phyloP scores from a whole-genome alignment of 768 basidiomycete genomes.

The Brasilioporus rufonigricans region DNA sequence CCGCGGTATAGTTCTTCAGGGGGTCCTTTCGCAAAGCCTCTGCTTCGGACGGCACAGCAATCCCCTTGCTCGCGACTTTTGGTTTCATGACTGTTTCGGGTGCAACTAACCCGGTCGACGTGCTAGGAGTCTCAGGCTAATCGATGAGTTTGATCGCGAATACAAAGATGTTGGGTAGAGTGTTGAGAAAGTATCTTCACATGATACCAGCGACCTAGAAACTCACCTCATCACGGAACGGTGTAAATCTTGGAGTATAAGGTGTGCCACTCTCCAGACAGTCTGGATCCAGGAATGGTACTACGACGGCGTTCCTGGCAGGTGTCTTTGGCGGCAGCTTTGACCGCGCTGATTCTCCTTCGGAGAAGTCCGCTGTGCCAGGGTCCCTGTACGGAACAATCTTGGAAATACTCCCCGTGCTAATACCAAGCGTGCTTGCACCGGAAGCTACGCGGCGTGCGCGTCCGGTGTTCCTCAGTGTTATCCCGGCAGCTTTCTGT shows the following conservation, averaged over 20 bases:
- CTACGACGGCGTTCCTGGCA: conserved; percentile 32
- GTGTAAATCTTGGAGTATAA: conserved; percentile 59
- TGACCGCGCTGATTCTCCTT: conserved; percentile 26
- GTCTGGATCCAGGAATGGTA: conserved; percentile 41
- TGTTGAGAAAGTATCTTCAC: conserved; percentile 13
- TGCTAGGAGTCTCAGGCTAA: conserved; percentile 25
- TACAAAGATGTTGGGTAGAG: not conserved
- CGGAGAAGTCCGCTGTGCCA: conserved; percentile 38
- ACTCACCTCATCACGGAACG: conserved; percentile 72
- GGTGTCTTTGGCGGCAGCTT: conserved; percentile 35
- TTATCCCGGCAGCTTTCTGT: conserved; percentile 66
- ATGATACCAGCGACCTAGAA: conserved; percentile 6
- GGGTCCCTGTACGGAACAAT: conserved; percentile 69
- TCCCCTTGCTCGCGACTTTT: conserved; percentile 47
- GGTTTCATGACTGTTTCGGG: conserved; percentile 69
- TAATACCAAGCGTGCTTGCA: conserved; percentile 13
- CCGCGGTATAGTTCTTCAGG: conserved; percentile 66
- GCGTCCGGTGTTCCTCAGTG: conserved; percentile 59
- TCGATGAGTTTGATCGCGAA: conserved; percentile 4
- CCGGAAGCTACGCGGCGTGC: conserved; percentile 50
- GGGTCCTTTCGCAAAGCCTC: conserved; percentile 79
- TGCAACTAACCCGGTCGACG: conserved; percentile 28
- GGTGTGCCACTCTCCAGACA: conserved; percentile 29
- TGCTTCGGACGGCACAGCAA: conserved; percentile 56
- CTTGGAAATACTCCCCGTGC: conserved; percentile 42